phyloP scores from a whole-genome alignment of 106 monocot genomes.

The Phalaenopsis aphrodite region DNA sequence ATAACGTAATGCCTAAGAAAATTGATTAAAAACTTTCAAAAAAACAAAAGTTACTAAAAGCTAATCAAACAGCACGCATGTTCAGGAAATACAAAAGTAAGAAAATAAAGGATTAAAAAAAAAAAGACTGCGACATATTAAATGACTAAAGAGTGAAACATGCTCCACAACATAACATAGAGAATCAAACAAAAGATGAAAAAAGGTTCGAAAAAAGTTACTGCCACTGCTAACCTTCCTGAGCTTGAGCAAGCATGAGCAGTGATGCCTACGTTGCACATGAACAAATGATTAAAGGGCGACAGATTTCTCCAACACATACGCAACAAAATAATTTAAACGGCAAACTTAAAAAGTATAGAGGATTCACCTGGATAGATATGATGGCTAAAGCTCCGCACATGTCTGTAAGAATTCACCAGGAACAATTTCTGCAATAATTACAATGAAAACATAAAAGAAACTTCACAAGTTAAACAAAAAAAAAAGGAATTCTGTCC shows the following conservation, averaged over 20 bases:
- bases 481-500: not conserved
- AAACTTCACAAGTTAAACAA: not conserved
- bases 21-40: not conserved
- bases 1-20: not conserved
- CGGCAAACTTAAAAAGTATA: not conserved
- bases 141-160: not conserved
- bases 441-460: not conserved
- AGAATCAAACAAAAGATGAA: not conserved
- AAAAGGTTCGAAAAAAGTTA: not conserved
- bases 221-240: slow-evolving; percentile 18
- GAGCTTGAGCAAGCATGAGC: slow-evolving; percentile 12
- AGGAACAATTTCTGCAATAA: slow-evolving; percentile 27
- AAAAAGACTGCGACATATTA: not conserved
- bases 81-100: not conserved
- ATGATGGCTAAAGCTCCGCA: slow-evolving; percentile 38
- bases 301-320: not conserved
- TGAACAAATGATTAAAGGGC: not conserved
- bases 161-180: not conserved
- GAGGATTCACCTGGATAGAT: slow-evolving; percentile 32
- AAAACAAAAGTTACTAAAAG: not conserved
- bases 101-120: not conserved
- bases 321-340: not conserved
- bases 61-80: not conserved
- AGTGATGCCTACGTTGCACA: slow-evolving; percentile 12
- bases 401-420: slow-evolving; percentile 30